These are phyloP conservation scores for Coemansia sp. DNA, from an alignment of 192 early-diverging fungal genomes.

Conservation along the genomic window DNA sequence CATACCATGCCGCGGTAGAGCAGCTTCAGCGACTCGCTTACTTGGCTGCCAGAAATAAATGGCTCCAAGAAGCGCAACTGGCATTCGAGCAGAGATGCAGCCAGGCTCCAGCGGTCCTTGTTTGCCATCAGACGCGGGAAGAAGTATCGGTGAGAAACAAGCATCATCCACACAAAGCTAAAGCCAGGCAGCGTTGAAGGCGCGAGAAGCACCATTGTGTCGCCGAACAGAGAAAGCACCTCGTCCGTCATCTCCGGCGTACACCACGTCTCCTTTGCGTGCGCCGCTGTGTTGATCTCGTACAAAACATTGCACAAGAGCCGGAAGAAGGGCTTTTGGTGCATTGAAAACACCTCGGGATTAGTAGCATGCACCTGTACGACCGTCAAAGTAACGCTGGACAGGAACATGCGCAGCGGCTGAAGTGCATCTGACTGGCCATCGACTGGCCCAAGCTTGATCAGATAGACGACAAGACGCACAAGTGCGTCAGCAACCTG, in stretches of 20 bases:
- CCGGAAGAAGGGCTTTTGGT: constrained; percentile 88
- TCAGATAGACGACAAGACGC: constrained; percentile 76
- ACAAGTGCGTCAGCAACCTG: constrained; percentile 93
- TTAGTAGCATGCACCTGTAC: constrained; percentile 81
- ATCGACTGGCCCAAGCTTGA: constrained; percentile 66
- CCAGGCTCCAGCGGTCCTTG: constrained; percentile 83
- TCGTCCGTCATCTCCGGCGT: constrained; percentile 12
- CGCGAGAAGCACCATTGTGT: constrained; percentile 76
- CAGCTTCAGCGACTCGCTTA: constrained; percentile 70
- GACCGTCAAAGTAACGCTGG: constrained; percentile 80
- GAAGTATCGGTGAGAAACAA: constrained; percentile 89
- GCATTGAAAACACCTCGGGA: constrained; percentile 63
- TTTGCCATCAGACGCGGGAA: constrained; percentile 80
- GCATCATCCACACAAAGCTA: constrained; percentile 88
- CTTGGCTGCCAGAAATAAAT: constrained; percentile 67
- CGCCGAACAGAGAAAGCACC: constrained; percentile 26
- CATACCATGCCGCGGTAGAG: constrained; percentile 89
- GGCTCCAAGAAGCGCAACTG: constrained; percentile 86
- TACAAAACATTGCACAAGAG: constrained; percentile 79
- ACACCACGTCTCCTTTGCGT: constrained; percentile 36
- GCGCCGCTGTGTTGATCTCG: constrained; percentile 58
- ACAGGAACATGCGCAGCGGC: constrained; percentile 77
- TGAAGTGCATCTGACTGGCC: constrained; percentile 53
- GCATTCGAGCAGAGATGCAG: constrained; percentile 77
- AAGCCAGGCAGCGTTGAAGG: constrained; percentile 89